Conservation (phyloP, 495 filamentous ascomycete genomes). For the Trichoderma orchidacearum region DNA sequence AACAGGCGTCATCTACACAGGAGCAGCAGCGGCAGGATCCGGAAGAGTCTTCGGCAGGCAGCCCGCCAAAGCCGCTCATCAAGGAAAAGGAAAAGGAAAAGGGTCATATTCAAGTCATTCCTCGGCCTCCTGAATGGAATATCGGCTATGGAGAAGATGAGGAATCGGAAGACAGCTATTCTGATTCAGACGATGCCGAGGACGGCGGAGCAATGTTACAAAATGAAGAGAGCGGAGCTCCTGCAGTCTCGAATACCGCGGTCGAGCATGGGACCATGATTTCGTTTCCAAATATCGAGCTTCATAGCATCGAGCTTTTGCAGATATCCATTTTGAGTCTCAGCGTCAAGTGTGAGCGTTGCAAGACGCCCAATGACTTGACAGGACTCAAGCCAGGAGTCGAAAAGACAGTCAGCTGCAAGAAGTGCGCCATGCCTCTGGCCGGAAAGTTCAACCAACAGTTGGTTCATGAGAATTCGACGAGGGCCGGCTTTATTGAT, state of each 20-base stretch:
- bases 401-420: constrained; percentile 42
- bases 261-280: constrained; percentile 57
- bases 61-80: background rate
- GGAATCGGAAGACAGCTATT: constrained; percentile 29
- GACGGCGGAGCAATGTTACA: constrained; percentile 20
- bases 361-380: constrained; percentile 64
- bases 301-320: constrained; percentile 70
- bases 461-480: constrained; percentile 62
- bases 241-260: constrained; percentile 16
- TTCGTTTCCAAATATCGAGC: constrained; percentile 69
- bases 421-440: constrained; percentile 60
- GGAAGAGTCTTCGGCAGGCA: constrained; percentile 8
- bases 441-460: constrained; percentile 60
- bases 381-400: constrained; percentile 41
- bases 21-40: background rate
- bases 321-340: constrained; percentile 57
- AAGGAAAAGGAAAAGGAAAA: constrained; percentile 23
- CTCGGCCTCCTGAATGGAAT: constrained; percentile 74
- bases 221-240: constrained; percentile 20
- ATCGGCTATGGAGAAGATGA: constrained; percentile 25
- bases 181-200: constrained; percentile 23
- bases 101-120: constrained; percentile 61
- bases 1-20: constrained; percentile 3
- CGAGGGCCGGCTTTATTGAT: constrained; percentile 74
- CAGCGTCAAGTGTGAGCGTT: constrained; percentile 71